Evolutionary conservation across 2,329 filamentous ascomycete genomes (phyloP).

Genomic region (Alternaria triticina): DNA sequence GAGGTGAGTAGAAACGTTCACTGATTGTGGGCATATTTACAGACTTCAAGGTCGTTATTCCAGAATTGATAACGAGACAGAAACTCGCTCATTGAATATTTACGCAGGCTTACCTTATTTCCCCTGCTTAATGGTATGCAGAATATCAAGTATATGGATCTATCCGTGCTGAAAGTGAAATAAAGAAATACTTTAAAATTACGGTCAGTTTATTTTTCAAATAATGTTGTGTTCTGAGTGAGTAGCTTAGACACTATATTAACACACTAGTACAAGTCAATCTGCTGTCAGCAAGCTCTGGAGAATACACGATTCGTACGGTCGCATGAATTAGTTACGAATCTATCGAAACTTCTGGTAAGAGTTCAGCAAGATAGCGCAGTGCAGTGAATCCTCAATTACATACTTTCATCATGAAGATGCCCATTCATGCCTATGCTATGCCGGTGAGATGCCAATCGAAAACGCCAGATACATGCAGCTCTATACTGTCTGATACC

Average conservation of each 20-base stretch:
- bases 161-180: fast-evolving
- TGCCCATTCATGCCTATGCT: not conserved
- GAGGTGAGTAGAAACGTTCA: not conserved
- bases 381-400: not conserved
- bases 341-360: not conserved
- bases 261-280: not conserved
- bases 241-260: not conserved
- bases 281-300: not conserved
- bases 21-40: not conserved
- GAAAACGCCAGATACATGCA: not conserved
- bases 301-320: not conserved
- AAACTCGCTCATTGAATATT: not conserved
- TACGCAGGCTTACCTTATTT: fast-evolving
- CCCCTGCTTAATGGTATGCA: not conserved
- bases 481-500: not conserved
- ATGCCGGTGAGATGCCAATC: not conserved
- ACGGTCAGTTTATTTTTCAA: not conserved
- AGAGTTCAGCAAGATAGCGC: not conserved
- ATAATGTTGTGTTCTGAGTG: fast-evolving
- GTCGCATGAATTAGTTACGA: not conserved
- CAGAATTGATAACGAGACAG: not conserved
- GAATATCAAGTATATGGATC: not conserved
- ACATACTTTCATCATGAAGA: not conserved
- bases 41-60: not conserved
- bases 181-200: not conserved